phyloP scores from a whole-genome alignment of 2,329 filamentous ascomycete species.

The Beauveria australis region DNA sequence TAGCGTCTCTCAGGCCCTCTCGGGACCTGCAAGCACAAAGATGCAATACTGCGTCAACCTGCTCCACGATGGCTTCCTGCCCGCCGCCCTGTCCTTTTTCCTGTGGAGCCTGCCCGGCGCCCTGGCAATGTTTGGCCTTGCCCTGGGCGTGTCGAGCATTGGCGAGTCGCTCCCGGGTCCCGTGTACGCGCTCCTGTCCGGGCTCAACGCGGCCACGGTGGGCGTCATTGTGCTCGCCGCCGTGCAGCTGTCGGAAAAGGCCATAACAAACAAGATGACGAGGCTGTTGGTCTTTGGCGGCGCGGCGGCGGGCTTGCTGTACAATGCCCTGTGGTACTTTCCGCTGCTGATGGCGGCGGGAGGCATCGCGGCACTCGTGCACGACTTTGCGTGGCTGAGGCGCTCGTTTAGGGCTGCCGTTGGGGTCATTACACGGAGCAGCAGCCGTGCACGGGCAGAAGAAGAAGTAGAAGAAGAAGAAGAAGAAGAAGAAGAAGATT shows the following conservation, averaged over 20 bases:
- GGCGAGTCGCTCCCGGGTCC: slow-evolving; percentile 48
- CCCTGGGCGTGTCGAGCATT: slow-evolving; percentile 56
- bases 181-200: slow-evolving; percentile 62
- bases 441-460: neutral
- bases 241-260: slow-evolving; percentile 57
- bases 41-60: slow-evolving; percentile 62
- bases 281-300: slow-evolving; percentile 56
- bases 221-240: slow-evolving; percentile 65
- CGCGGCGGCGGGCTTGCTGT: slow-evolving; percentile 57
- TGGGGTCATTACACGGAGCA: neutral
- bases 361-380: slow-evolving; percentile 43
- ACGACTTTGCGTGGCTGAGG: slow-evolving; percentile 48
- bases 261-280: slow-evolving; percentile 57
- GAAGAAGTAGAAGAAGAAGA: neutral
- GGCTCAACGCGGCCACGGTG: slow-evolving; percentile 63
- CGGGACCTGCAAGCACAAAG: slow-evolving; percentile 62
- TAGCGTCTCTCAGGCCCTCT: slow-evolving; percentile 58
- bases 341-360: slow-evolving; percentile 52
- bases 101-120: slow-evolving; percentile 64
- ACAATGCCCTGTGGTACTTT: slow-evolving; percentile 70
- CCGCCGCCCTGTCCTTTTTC: slow-evolving; percentile 51
- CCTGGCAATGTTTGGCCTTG: slow-evolving; percentile 60
- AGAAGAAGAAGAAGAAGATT: neutral
- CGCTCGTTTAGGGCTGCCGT: slow-evolving; percentile 14
- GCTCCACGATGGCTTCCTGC: slow-evolving; percentile 50